Evolutionary conservation across 768 basidiomycete species (phyloP).

Genomic region (Trametes cubensis): DNA sequence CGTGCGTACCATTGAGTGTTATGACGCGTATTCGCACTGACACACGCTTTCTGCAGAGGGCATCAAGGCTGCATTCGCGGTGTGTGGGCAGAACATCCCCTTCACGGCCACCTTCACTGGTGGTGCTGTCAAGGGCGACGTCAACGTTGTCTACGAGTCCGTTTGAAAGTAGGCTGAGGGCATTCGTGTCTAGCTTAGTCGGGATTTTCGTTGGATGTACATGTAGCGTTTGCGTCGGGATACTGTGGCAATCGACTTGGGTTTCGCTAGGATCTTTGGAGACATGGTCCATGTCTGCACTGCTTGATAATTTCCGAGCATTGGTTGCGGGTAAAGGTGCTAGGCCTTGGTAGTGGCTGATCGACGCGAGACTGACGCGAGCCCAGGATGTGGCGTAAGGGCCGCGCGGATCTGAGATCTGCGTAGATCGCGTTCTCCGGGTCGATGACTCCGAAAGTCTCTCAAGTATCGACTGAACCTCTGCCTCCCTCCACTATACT

Average conservation of each 20-base stretch:
- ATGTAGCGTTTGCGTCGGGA: neutral
- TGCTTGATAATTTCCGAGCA: no score
- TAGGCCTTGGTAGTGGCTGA: neutral
- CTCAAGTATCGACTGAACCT: neutral
- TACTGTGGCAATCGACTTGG: neutral
- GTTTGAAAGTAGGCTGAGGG: neutral
- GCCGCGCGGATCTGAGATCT: neutral
- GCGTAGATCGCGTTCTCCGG: slow-evolving; percentile 1
- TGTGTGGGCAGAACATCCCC: slow-evolving; percentile 32
- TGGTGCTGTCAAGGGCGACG: slow-evolving; percentile 30
- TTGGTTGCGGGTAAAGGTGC: no score
- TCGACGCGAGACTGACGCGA: neutral
- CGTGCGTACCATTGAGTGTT: slow-evolving; percentile 13
- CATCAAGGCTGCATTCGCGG: slow-evolving; percentile 32
- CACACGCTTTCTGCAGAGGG: slow-evolving; percentile 19
- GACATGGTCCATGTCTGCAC: no score
- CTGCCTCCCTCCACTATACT: neutral
- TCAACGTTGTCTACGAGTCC: slow-evolving; percentile 23
- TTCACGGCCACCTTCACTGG: slow-evolving; percentile 31
- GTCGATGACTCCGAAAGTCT: slow-evolving; percentile 2
- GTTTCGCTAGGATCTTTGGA: neutral
- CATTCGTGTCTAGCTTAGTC: neutral
- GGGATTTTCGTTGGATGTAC: neutral
- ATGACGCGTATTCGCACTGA: neutral
- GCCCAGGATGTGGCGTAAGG: neutral